These are phyloP conservation scores for Elymus sibiricus DNA, from an alignment of 176 grass and related monocot species.

Conservation along the genomic window DNA sequence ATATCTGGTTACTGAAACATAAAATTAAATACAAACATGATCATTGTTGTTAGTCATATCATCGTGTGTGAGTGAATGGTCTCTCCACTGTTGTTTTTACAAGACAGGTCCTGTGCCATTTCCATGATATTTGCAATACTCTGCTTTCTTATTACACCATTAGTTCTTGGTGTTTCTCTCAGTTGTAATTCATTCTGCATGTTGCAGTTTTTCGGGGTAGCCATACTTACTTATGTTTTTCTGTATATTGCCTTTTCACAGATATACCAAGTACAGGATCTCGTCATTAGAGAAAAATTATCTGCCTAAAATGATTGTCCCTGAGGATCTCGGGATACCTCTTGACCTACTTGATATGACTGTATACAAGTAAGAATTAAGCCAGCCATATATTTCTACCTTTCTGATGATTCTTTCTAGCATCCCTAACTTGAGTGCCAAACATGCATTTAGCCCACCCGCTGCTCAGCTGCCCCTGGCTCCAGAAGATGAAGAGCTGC, in stretches of 20 bases:
- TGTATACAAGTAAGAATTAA: constrained; percentile 80
- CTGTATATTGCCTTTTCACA: constrained; percentile 29
- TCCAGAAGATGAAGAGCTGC: constrained; percentile 86
- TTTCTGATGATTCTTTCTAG: constrained; percentile 10
- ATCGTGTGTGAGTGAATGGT: background rate
- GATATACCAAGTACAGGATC: constrained; percentile 90
- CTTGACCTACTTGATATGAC: constrained; percentile 96
- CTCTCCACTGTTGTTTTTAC: background rate
- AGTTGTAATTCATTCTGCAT: constrained; percentile 14
- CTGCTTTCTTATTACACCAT: background rate
- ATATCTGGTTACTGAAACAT: background rate
- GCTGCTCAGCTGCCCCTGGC: constrained; percentile 41
- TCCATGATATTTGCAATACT: background rate
- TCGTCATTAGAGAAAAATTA: constrained; percentile 93
- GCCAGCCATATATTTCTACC: constrained; percentile 29
- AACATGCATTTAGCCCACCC: constrained; percentile 50
- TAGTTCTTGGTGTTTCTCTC: constrained; percentile 3
- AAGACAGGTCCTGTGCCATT: background rate
- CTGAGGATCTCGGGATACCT: constrained; percentile 93
- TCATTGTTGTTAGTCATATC: constrained; percentile 7
- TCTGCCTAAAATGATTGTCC: constrained; percentile 82
- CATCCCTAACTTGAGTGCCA: constrained; percentile 10
- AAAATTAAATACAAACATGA: background rate
- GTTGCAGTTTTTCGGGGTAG: constrained; percentile 11
- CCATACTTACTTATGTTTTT: constrained; percentile 24